Evolutionary conservation across 2,329 filamentous ascomycete species (phyloP).

Genomic region (Phyllachora maydis): DNA sequence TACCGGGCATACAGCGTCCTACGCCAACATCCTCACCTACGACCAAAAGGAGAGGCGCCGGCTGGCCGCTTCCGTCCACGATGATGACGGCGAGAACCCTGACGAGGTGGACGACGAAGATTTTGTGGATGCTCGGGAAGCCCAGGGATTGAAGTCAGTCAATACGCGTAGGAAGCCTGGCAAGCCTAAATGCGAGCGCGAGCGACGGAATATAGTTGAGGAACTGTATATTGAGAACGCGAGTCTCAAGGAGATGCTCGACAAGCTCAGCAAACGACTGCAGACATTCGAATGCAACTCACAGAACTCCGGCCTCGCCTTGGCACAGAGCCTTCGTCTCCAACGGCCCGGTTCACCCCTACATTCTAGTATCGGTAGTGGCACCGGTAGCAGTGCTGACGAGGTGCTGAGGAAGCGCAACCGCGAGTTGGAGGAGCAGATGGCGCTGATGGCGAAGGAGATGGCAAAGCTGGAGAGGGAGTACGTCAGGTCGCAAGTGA

Average conservation of each 20-base stretch:
- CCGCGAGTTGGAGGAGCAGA: slow-evolving; percentile 46
- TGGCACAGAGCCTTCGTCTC: slow-evolving; percentile 64
- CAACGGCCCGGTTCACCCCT: slow-evolving; percentile 34
- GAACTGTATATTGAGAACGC: slow-evolving; percentile 80
- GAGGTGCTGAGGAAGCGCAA: slow-evolving; percentile 26
- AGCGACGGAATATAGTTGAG: slow-evolving; percentile 52
- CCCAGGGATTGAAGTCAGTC: no score
- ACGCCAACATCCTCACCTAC: slow-evolving; percentile 68
- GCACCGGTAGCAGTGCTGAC: slow-evolving; percentile 7
- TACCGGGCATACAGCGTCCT: slow-evolving; percentile 78
- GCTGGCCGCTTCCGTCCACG: slow-evolving; percentile 24
- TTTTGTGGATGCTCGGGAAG: slow-evolving; percentile 75
- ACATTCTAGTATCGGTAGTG: slow-evolving; percentile 9
- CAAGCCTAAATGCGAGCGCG: slow-evolving; percentile 15
- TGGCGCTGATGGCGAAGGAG: slow-evolving; percentile 32
- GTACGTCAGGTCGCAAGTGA: slow-evolving; percentile 31
- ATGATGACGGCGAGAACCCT: slow-evolving; percentile 23
- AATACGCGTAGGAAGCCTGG: no score
- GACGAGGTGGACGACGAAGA: slow-evolving; percentile 58
- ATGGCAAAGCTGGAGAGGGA: slow-evolving; percentile 46
- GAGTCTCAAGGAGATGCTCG: slow-evolving; percentile 64
- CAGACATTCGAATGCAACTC: slow-evolving; percentile 85
- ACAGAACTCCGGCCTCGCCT: slow-evolving; percentile 66
- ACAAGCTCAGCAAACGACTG: slow-evolving; percentile 72
- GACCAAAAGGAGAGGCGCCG: slow-evolving; percentile 46